A percentile compares a stretch with the other conserved stretches of the same genome.
Conservation (phyloP, 2,329 filamentous ascomycete genomes). For the Bipolaris sorokiniana region DNA sequence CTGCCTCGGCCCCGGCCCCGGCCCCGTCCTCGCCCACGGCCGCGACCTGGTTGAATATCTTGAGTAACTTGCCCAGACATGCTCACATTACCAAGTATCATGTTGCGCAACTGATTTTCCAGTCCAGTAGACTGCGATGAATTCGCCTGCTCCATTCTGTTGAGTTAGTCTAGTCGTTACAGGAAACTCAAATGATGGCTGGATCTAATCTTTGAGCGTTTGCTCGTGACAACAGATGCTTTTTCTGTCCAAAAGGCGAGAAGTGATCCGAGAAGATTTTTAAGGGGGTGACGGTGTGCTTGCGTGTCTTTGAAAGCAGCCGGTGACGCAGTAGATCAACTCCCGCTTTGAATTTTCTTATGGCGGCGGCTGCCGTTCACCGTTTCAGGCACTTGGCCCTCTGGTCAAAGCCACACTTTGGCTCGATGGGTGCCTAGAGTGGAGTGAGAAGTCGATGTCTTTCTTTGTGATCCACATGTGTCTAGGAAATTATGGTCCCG, state of each 20-base stretch:
- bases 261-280: not conserved
- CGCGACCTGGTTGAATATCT: slow-evolving; percentile 26
- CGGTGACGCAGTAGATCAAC: too few species aligned
- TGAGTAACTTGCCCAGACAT: slow-evolving; percentile 30
- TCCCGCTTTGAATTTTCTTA: not conserved
- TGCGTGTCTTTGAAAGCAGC: not conserved
- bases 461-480: not conserved
- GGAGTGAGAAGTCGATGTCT: not conserved
- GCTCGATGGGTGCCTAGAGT: slow-evolving; percentile 1
- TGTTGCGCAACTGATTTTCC: slow-evolving; percentile 64
- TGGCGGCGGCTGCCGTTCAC: not conserved
- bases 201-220: not conserved
- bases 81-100: slow-evolving; percentile 64
- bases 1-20: slow-evolving; percentile 26
- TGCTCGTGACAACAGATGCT: not conserved
- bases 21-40: slow-evolving; percentile 11
- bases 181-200: not conserved
- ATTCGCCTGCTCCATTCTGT: slow-evolving; percentile 27
- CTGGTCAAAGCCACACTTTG: not conserved
- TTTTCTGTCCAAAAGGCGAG: not conserved
- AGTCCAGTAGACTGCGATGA: slow-evolving; percentile 23
- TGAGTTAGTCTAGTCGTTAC: slow-evolving; percentile 2
- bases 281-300: not conserved
- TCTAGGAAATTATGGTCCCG: not conserved
- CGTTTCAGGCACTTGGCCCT: not conserved